Base-by-base conservation (phyloP, 1,139 yeast genomes). In the Debaryomyces coudertii region DNA sequence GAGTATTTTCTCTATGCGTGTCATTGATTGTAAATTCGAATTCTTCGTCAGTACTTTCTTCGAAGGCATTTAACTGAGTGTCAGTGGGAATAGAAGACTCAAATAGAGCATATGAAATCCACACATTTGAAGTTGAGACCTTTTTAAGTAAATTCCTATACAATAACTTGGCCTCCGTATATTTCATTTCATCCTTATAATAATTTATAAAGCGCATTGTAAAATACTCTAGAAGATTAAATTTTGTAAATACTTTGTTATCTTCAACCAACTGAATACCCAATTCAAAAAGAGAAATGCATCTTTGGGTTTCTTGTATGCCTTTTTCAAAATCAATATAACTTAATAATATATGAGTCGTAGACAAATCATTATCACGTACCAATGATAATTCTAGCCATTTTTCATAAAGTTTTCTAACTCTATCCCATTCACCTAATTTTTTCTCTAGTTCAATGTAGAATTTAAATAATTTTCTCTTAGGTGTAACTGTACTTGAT, bases 401-500 rank as follows among this genome's bases (percentile, higher is more conserved):
- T 56, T 81, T 84, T 52, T 86, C 88, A 58, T 82, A 90, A 6
- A 93, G 60, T 56, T 68, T 80, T 33, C 98, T 72, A 8, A 87
- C 90, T 35, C 97, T 69, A 51, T 86, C 95, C 75, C 86, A 85
- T 55, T 87, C 90, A 25, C 86, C 87, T 40, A 88, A 58, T 42
- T 68, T 67, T 37, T 56, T 65, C 56, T 85, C 90, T 27, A 84
- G 54, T 2, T 58, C 72, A 46, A 92, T 85, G 61, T 93, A 93
- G 50, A 73, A 76, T 49, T 71, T 71, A 60, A 85, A 84, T 0
- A 89, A 64, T 44, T 80, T 81, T 1, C 67, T 70, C 57, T 86
- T 87, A 0, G 88, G 85, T 29, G 76, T 71, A 15, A 71, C 58
- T 3, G 38, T 37, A 37, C 62, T 54, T n/a, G 68, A 57, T 41